Evolutionary conservation across 2,329 filamentous ascomycete genomes (phyloP).

Genomic region (Paraphoma chrysanthemicola): DNA sequence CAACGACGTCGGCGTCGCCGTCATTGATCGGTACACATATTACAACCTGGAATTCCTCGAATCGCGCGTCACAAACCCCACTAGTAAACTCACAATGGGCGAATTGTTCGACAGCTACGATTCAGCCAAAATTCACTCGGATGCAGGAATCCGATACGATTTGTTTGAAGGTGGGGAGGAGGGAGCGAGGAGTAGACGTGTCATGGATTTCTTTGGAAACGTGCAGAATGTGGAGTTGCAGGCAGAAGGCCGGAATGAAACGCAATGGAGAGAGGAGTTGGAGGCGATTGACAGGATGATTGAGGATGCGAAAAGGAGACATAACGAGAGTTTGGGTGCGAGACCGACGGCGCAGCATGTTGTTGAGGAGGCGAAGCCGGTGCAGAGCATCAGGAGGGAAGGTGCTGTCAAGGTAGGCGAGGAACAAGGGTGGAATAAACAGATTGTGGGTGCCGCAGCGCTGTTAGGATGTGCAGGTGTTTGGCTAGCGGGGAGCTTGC

Average conservation of each 20-base stretch:
- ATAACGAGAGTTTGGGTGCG: conserved; percentile 40
- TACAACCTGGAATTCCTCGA: conserved; percentile 98
- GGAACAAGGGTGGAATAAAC: conserved; percentile 49
- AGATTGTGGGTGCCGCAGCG: conserved; percentile 48
- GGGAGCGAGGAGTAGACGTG: conserved; percentile 76
- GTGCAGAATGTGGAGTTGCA: conserved; percentile 96
- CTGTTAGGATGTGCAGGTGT: conserved; percentile 48
- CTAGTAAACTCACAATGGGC: conserved; percentile 86
- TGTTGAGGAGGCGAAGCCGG: conserved; percentile 28
- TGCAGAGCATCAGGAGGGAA: conserved; percentile 31
- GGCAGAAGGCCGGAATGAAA: conserved; percentile 52
- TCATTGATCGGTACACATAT: conserved; percentile 98
- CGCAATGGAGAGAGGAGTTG: conserved; percentile 71
- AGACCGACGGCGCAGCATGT: conserved; percentile 28
- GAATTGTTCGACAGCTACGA: conserved; percentile 97
- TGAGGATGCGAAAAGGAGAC: conserved; percentile 58
- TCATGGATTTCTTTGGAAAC: conserved; percentile 98
- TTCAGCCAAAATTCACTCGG: conserved; percentile 90
- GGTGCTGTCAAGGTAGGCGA: conserved; percentile 44
- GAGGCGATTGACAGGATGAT: conserved; percentile 71
- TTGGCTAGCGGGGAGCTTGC: conserved; percentile 50
- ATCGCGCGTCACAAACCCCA: conserved; percentile 82
- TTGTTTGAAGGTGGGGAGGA: conserved; percentile 87
- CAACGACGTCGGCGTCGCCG: conserved; percentile 95
- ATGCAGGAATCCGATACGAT: conserved; percentile 92